Conservation (phyloP, 352 stramenopile genomes). For the Globisporangium alternatum region DNA sequence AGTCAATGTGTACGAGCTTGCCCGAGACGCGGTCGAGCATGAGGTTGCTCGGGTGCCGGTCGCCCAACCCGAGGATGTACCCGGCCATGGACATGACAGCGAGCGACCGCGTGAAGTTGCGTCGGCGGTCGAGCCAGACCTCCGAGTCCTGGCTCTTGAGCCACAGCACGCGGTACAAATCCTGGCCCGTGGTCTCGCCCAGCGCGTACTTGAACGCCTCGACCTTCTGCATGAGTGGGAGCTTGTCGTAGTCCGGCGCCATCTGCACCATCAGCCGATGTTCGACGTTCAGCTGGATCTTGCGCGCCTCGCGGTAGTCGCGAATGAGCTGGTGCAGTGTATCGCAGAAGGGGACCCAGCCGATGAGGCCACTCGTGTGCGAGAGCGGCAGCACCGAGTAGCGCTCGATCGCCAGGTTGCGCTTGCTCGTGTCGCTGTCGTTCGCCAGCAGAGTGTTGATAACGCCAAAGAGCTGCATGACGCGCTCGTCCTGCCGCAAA, state of each 20-base stretch:
- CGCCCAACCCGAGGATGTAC: constrained; percentile 99
- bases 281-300: constrained; percentile 96
- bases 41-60: constrained; percentile 99
- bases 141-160: constrained; percentile 99
- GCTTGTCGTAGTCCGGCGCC: constrained; percentile 97
- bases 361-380: constrained; percentile 98
- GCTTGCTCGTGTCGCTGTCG: constrained; percentile 97
- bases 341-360: constrained; percentile 99
- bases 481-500: constrained; percentile 99
- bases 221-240: constrained; percentile 99
- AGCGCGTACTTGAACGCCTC: constrained; percentile 97
- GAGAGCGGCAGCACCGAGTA: constrained; percentile 99
- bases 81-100: constrained; percentile 99
- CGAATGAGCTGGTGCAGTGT: constrained; percentile 99
- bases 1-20: constrained; percentile 99
- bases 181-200: constrained; percentile 93
- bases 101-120: constrained; percentile 98
- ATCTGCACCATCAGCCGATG: constrained; percentile 97
- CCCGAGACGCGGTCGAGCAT: constrained; percentile 99
- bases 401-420: constrained; percentile 97
- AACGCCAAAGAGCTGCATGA: constrained; percentile 99
- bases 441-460: constrained; percentile 99
- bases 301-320: constrained; percentile 92
- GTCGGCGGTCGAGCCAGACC: constrained; percentile 98
- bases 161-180: constrained; percentile 99